Percentiles rank a stretch among this genome's conserved stretches.
Evolutionary conservation across 2,329 filamentous ascomycete genomes (phyloP).

Genomic region (Orbilia blumenaviensis): DNA sequence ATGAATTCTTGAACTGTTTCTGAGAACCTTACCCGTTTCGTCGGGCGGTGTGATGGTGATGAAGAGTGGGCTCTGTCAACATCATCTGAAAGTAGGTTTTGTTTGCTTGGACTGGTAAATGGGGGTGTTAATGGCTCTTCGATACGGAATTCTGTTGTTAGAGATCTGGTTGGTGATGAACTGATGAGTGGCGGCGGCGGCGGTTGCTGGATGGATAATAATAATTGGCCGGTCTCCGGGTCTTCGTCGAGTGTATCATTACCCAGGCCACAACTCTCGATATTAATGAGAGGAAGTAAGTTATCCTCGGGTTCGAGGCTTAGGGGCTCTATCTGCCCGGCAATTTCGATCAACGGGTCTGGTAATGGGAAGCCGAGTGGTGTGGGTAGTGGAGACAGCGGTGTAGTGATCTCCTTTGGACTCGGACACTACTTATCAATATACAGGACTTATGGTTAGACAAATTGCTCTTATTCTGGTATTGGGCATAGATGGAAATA

Average conservation of each 20-base stretch:
- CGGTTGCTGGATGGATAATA: background rate
- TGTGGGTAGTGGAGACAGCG: constrained; percentile 11
- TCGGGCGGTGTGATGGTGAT: background rate
- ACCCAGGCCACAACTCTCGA: background rate
- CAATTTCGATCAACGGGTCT: background rate
- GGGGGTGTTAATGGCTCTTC: constrained; percentile 34
- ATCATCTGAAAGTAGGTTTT: background rate
- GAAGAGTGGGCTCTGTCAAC: background rate
- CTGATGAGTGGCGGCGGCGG: background rate
- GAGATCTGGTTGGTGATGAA: constrained; percentile 8
- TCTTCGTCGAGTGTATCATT: background rate
- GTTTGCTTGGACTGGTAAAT: constrained; percentile 14
- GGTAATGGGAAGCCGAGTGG: background rate
- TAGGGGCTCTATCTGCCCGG: background rate
- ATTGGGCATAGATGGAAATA: too few relatives aligned
- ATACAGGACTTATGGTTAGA: background rate
- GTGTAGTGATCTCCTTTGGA: constrained; percentile 5
- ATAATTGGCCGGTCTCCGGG: background rate
- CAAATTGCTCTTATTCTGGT: too few relatives aligned
- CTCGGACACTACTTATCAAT: background rate
- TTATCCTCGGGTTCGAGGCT: background rate
- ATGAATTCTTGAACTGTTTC: constrained; percentile 28
- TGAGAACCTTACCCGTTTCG: constrained; percentile 24
- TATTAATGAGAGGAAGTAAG: background rate
- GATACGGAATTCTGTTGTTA: background rate